Evolutionary conservation across 306 rosid genomes (phyloP), one percentile per base, ranked within the genome.

Genomic region (Vigna mungo): DNA sequence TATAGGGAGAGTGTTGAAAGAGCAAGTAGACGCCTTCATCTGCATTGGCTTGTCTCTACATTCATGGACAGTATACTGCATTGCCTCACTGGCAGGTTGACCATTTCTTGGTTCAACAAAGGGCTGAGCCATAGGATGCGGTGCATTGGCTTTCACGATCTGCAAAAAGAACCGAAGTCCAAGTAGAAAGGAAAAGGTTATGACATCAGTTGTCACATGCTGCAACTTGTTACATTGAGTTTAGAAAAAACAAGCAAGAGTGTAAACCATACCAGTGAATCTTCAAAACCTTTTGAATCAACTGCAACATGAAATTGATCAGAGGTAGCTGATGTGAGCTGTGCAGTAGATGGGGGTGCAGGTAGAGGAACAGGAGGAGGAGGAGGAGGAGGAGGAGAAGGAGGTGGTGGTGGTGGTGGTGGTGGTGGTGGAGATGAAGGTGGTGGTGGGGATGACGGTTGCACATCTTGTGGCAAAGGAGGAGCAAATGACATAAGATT

Each of bases 391-490:
- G 7, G 88, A 30, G 34, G 4, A 27, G n/a, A n/a, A n/a, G 30
- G 30, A 27, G 23, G 23, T 4, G 83, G 83, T 14, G 77, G 73
- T 0, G 82, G 87, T 0, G 89, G 89, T 0, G 91, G 90, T 0
- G 85, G 95, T 3, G 88, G 90, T 14, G 94, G 92, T 82, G 97
- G 88, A 44, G 88, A 88, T 21, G 87, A 83, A 25, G 96, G 97
- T 34, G 88, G 89, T 1, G 90, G 91, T 46, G 97, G 97, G 43
- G 92, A 88, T 25, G 90, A 89, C 5, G 82, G 89, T 21, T 85
- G 88, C 74, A 87, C 87, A 76, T 88, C 96, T 69, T 52, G 94
- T 79, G 90, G 88, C n/a, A 91, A 74, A 47, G 92, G 87, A 76
- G 93, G 90, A 36, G 87, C 81, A 83, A 77, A 80, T 47, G 90